These are phyloP conservation scores for Andrographis paniculata DNA, from an alignment of 305 asterid genomes.

Conservation along the genomic window DNA sequence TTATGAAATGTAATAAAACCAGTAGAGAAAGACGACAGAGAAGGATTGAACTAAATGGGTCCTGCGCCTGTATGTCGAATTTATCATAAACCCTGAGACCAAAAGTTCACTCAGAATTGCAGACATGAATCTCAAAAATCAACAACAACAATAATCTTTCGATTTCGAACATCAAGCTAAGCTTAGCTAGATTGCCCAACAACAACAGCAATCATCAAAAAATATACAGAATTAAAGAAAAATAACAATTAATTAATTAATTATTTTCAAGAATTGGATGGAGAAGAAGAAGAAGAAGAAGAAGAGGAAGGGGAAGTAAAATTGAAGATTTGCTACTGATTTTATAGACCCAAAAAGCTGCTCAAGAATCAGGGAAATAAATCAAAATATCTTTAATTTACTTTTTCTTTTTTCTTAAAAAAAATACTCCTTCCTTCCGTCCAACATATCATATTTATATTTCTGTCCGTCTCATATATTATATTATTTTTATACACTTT, in stretches of 20 bases:
- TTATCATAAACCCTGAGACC: constrained; percentile 84
- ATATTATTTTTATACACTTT: too few relatives aligned
- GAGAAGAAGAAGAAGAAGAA: constrained; percentile 3
- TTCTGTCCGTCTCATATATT: too few relatives aligned
- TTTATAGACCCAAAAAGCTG: constrained; percentile 52
- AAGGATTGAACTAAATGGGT: constrained; percentile 93
- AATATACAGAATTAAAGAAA: too few relatives aligned
- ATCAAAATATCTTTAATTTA: too few relatives aligned
- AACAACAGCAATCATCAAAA: too few relatives aligned
- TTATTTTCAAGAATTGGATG: neutral
- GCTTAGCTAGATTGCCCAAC: neutral
- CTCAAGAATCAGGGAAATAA: constrained; percentile 1
- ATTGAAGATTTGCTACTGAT: constrained; percentile 21
- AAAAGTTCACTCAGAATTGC: constrained; percentile 83
- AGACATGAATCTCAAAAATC: constrained; percentile 68
- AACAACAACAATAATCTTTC: constrained; percentile 16
- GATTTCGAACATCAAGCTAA: constrained; percentile 31
- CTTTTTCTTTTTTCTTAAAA: too few relatives aligned
- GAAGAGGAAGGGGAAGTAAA: constrained; percentile 33
- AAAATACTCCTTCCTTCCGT: too few relatives aligned
- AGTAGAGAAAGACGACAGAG: constrained; percentile 92
- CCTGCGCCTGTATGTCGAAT: constrained; percentile 85
- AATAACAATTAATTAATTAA: too few relatives aligned
- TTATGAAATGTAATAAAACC: constrained; percentile 94
- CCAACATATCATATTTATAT: too few relatives aligned